Conservation (phyloP, 2,329 filamentous ascomycete genomes). For the Ambrosiella beaveri region DNA sequence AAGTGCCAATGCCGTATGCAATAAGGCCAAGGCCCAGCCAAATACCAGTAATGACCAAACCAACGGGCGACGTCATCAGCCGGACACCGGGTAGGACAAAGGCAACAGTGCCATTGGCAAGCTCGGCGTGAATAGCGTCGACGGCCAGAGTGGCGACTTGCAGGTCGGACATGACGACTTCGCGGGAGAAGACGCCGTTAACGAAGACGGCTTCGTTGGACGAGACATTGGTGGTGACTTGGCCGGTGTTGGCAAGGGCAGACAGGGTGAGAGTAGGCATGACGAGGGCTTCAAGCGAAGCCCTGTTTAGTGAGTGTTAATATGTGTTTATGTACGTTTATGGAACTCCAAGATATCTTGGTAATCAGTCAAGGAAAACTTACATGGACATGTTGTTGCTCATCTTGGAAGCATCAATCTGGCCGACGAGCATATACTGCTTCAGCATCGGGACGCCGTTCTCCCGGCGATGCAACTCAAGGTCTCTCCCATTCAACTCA, state of each 20-base stretch:
- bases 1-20: conserved; percentile 47
- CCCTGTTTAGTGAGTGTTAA: conserved; percentile 22
- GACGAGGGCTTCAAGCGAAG: conserved; percentile 42
- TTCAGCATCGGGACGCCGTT: conserved; percentile 29
- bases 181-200: conserved; percentile 48
- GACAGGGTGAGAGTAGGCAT: conserved; percentile 52
- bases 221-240: conserved; percentile 46
- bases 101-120: conserved; percentile 36
- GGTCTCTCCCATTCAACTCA: conserved; percentile 16
- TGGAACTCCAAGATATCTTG: background rate
- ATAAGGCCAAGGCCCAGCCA: conserved; percentile 42
- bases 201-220: conserved; percentile 56
- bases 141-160: conserved; percentile 32
- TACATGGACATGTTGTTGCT: conserved; percentile 41
- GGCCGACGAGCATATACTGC: conserved; percentile 50
- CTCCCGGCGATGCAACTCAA: conserved; percentile 13
- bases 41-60: conserved; percentile 45
- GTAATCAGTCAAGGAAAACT: conserved; percentile 18
- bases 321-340: background rate
- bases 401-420: conserved; percentile 44
- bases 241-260: conserved; percentile 34
- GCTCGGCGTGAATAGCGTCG: conserved; percentile 26
- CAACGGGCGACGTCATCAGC: conserved; percentile 52
- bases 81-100: conserved; percentile 54
- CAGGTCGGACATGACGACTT: conserved; percentile 34